Conservation (phyloP, 2,329 filamentous ascomycete genomes). For the Epichloe sp. region DNA sequence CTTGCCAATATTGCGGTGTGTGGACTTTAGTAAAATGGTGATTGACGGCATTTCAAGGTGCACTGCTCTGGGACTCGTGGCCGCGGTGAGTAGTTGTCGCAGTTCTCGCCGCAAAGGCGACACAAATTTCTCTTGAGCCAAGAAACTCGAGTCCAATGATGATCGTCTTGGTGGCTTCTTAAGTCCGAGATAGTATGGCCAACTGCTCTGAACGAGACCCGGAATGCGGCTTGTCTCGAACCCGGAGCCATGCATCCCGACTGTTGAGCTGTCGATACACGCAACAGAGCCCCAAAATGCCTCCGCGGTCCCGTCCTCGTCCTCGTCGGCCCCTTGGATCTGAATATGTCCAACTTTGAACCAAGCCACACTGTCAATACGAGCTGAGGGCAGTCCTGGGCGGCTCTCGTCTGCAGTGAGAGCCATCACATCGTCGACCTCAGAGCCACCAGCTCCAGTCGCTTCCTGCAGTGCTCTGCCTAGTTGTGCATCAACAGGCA, state of each 20-base stretch:
- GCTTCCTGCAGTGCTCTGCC: slow-evolving; percentile 70
- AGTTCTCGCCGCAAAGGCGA: slow-evolving; percentile 56
- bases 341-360: slow-evolving; percentile 75
- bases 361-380: slow-evolving; percentile 63
- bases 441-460: slow-evolving; percentile 41
- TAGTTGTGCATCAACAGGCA: slow-evolving; percentile 76
- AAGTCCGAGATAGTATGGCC: slow-evolving; percentile 81
- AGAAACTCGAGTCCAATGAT: slow-evolving; percentile 22
- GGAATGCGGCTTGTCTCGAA: slow-evolving; percentile 74
- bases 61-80: slow-evolving; percentile 76
- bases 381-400: slow-evolving; percentile 15
- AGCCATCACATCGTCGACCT: slow-evolving; percentile 58
- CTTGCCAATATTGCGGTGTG: slow-evolving; percentile 88
- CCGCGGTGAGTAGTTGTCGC: slow-evolving; percentile 73
- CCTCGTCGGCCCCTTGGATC: slow-evolving; percentile 37
- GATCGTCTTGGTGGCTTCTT: slow-evolving; percentile 46
- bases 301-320: slow-evolving; percentile 47
- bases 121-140: slow-evolving; percentile 34
- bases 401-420: slow-evolving; percentile 30
- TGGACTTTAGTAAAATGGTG: slow-evolving; percentile 78
- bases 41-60: slow-evolving; percentile 79
- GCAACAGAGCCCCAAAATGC: slow-evolving; percentile 77
- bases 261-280: slow-evolving; percentile 72
- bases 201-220: slow-evolving; percentile 60
- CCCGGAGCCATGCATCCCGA: slow-evolving; percentile 84